These are phyloP conservation scores for Trichoderma sp. DNA, from an alignment of 2,329 filamentous ascomycete genomes.

Conservation along the genomic window DNA sequence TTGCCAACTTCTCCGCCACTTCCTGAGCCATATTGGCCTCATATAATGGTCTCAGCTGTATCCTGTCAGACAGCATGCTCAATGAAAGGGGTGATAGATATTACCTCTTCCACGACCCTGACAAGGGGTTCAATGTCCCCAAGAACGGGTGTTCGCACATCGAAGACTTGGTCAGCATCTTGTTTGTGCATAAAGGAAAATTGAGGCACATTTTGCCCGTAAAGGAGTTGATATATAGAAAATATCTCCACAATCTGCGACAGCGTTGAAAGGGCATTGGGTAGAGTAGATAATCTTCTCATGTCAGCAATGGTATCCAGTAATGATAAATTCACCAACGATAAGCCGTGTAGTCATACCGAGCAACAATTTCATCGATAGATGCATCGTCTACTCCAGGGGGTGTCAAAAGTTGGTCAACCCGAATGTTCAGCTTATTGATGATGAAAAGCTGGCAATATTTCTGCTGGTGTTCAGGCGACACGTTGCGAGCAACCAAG, in stretches of 20 bases:
- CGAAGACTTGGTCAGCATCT: not conserved
- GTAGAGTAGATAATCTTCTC: not conserved
- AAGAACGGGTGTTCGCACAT: not conserved
- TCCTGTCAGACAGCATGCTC: not conserved
- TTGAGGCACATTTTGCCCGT: not conserved
- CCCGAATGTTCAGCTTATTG: not conserved
- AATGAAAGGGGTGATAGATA: accelerated
- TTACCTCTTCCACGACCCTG: not conserved
- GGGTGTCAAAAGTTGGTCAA: not conserved
- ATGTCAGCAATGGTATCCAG: not conserved
- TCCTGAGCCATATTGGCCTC: not conserved
- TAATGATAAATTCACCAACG: not conserved
- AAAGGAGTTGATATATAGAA: not conserved
- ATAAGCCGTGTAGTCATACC: not conserved
- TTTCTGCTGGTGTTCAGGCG: not conserved
- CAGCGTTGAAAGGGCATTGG: not conserved
- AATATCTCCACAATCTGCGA: not conserved
- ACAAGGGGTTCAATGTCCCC: not conserved
- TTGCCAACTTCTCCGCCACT: not conserved
- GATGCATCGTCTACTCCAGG: not conserved
- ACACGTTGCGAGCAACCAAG: not conserved
- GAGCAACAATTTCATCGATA: not conserved
- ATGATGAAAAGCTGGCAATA: not conserved
- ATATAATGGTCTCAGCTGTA: not conserved
- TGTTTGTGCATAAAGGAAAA: not conserved